Evolutionary conservation across 2,329 filamentous ascomycete species (phyloP).

Genomic region (Colletotrichum sojae): DNA sequence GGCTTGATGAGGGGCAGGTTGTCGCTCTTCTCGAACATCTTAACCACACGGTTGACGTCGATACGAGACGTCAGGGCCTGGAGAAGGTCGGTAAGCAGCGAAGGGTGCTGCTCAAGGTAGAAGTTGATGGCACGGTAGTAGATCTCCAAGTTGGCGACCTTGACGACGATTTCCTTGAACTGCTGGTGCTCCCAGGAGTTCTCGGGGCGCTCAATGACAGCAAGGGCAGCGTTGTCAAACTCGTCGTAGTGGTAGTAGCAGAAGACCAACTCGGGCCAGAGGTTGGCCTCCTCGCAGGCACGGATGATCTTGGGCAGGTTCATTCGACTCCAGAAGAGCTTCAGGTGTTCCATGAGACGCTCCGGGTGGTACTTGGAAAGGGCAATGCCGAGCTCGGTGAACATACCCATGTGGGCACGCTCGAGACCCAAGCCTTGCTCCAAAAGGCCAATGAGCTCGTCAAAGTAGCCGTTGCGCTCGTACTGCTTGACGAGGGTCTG

Average conservation of each 20-base stretch:
- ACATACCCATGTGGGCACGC: constrained; percentile 96
- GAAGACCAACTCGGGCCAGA: constrained; percentile 99
- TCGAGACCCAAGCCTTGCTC: constrained; percentile 96
- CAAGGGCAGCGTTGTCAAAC: constrained; percentile 95
- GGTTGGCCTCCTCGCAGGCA: constrained; percentile 91
- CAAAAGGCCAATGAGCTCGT: constrained; percentile 94
- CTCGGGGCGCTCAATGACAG: constrained; percentile 97
- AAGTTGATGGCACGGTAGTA: constrained; percentile 98
- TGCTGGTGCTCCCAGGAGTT: constrained; percentile 99
- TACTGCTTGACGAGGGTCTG: constrained; percentile 95
- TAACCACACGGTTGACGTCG: constrained; percentile 98
- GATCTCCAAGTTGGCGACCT: constrained; percentile 98
- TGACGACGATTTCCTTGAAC: constrained; percentile 98
- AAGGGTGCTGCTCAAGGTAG: constrained; percentile 97
- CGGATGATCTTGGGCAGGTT: constrained; percentile 98
- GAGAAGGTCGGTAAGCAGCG: constrained; percentile 93
- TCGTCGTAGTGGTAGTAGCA: constrained; percentile 99
- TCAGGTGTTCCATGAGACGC: constrained; percentile 97
- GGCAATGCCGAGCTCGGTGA: constrained; percentile 92
- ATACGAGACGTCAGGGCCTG: constrained; percentile 93
- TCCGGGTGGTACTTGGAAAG: constrained; percentile 96
- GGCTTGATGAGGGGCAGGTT: constrained; percentile 99
- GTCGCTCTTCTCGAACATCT: constrained; percentile 98
- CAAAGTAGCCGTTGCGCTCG: constrained; percentile 96
- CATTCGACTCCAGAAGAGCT: constrained; percentile 98